Percentiles rank a stretch among this genome's conserved stretches.
Conservation (phyloP, 768 basidiomycete species). For the Tylopilus sp. region DNA sequence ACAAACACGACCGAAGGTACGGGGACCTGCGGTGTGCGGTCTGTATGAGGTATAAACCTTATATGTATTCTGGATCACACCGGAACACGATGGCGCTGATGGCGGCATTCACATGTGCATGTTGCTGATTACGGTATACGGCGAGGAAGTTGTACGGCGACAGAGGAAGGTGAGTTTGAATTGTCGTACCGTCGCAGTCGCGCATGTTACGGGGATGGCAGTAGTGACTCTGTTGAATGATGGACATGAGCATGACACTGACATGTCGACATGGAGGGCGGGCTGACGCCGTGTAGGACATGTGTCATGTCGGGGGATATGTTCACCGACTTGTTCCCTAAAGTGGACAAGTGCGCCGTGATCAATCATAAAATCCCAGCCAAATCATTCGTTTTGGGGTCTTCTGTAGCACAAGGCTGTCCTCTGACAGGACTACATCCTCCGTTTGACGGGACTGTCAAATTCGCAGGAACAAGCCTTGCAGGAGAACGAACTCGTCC, state of each 20-base stretch:
- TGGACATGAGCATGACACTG: slow-evolving; percentile 28
- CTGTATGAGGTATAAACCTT: slow-evolving; percentile 33
- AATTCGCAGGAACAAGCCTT: slow-evolving; percentile 4
- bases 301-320: slow-evolving; percentile 24
- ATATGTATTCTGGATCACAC: slow-evolving; percentile 31
- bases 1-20: slow-evolving; percentile 30
- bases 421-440: slow-evolving; percentile 17
- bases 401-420: slow-evolving; percentile 18
- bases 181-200: slow-evolving; percentile 17
- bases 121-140: slow-evolving; percentile 33
- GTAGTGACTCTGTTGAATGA: slow-evolving; percentile 2
- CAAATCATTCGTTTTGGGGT: slow-evolving; percentile 26
- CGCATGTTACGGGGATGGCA: slow-evolving; percentile 14
- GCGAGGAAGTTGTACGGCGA: slow-evolving; percentile 30
- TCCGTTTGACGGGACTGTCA: slow-evolving; percentile 27
- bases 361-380: slow-evolving; percentile 24
- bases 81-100: slow-evolving; percentile 22
- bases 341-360: slow-evolving; percentile 21
- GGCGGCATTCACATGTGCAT: slow-evolving; percentile 35
- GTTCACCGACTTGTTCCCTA: slow-evolving; percentile 29
- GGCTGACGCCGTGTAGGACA: slow-evolving; percentile 12
- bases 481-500: background rate
- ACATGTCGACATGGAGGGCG: slow-evolving; percentile 25
- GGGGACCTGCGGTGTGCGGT: slow-evolving; percentile 33
- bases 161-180: slow-evolving; percentile 16